Conservation (phyloP, 352 stramenopile species). For the Globisporangium megalacanthum region DNA sequence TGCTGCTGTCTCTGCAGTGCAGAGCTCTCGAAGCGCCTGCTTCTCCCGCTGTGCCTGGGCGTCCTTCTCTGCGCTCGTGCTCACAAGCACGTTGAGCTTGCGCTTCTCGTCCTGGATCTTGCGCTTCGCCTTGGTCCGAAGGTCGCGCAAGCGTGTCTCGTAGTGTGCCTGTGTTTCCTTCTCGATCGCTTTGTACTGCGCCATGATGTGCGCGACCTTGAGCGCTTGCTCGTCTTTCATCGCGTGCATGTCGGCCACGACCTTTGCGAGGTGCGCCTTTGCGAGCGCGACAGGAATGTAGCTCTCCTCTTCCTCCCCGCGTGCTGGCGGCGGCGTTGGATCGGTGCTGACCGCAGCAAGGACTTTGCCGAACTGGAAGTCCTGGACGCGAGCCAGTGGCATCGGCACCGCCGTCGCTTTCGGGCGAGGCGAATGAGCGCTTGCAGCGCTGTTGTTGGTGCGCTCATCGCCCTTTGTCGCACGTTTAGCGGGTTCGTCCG, state of each 20-base stretch:
- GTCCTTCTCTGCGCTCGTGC: not conserved
- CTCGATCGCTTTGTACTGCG: slow-evolving; percentile 51
- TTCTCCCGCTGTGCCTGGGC: slow-evolving; percentile 6
- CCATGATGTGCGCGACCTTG: slow-evolving; percentile 45
- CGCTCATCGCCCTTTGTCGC: not conserved
- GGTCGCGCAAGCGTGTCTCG: slow-evolving; percentile 38
- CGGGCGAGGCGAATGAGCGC: not conserved
- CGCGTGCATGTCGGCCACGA: slow-evolving; percentile 71
- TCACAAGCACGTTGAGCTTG: slow-evolving; percentile 7
- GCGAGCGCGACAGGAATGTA: slow-evolving; percentile 77
- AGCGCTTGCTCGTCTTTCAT: slow-evolving; percentile 65
- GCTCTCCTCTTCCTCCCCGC: slow-evolving; percentile 30
- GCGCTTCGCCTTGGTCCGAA: slow-evolving; percentile 18
- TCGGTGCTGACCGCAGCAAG: slow-evolving; percentile 11
- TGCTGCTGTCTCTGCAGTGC: slow-evolving; percentile 14
- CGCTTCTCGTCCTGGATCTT: slow-evolving; percentile 20
- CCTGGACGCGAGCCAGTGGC: slow-evolving; percentile 21
- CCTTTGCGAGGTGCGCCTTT: slow-evolving; percentile 45
- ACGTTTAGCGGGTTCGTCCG: too few relatives aligned
- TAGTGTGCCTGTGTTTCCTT: slow-evolving; percentile 49
- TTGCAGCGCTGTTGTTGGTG: not conserved
- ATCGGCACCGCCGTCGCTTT: slow-evolving; percentile 13
- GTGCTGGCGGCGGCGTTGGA: slow-evolving; percentile 1
- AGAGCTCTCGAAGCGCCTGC: slow-evolving; percentile 10
- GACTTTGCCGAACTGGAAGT: slow-evolving; percentile 56